These are phyloP conservation scores for Globisporangium camurandrum DNA, from an alignment of 352 stramenopile species.

Conservation along the genomic window DNA sequence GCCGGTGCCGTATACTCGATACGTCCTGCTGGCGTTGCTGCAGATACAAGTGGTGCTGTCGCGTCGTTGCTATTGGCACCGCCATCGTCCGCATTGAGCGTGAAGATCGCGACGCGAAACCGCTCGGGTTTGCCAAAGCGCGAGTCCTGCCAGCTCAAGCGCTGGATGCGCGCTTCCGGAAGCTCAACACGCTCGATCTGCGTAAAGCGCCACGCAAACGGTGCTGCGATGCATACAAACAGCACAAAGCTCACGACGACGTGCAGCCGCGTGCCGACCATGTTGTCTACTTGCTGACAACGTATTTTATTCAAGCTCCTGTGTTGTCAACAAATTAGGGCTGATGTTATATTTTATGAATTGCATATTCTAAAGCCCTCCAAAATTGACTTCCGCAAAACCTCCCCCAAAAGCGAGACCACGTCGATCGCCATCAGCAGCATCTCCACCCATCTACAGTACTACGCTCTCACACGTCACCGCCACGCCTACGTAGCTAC, in stretches of 20 bases:
- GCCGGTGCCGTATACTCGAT: constrained; percentile 1
- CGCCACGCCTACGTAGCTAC: too few relatives aligned
- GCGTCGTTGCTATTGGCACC: not conserved
- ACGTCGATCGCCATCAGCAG: too few relatives aligned
- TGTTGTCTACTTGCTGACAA: constrained; percentile 12
- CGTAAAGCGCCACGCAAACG: constrained; percentile 59
- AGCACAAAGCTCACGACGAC: constrained; percentile 71
- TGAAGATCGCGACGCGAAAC: constrained; percentile 12
- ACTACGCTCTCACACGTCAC: too few relatives aligned
- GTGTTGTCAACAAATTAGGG: too few relatives aligned
- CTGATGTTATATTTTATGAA: too few relatives aligned
- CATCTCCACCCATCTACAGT: too few relatives aligned
- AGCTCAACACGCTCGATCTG: constrained; percentile 58
- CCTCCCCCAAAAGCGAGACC: too few relatives aligned
- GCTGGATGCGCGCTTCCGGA: constrained; percentile 42
- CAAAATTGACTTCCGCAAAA: too few relatives aligned
- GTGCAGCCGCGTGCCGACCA: constrained; percentile 68
- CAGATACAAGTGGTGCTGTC: not conserved
- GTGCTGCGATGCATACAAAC: constrained; percentile 52
- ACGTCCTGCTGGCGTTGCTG: not conserved
- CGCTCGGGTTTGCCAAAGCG: constrained; percentile 17
- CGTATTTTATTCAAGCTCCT: not conserved
- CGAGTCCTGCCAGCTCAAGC: constrained; percentile 25
- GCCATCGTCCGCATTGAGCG: constrained; percentile 1
- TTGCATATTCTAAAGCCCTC: too few relatives aligned